Base-by-base conservation (phyloP, 2,329 filamentous ascomycete species). In the Aspergillus pseudoviridinutans region DNA sequence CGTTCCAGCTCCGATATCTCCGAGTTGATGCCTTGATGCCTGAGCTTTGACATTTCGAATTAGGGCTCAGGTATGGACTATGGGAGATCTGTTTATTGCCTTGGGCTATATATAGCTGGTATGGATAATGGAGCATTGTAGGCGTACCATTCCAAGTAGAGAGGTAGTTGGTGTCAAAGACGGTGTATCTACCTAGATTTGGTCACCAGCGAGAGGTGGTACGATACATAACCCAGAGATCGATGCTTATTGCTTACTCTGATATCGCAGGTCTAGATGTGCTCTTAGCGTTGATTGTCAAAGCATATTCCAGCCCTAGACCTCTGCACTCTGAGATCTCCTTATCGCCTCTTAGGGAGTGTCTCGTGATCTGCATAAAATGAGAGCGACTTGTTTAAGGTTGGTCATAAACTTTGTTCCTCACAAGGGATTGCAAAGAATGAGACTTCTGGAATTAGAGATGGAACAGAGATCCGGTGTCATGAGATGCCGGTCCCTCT, bases 1-100 rank as follows among this genome's bases (percentile, higher is more conserved):
- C 63, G 63, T 63, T 55, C 38, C 51, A 54, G 44, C 57, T 59
- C 63, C 63, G 62, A 57, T 63, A 63, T 59, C 58, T 60, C 63
- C 63, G 63, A 44, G 44, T 20, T 20, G 24, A 28, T 49, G 56
- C 47, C 46, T 55, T 54, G 35, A 8, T 61, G 64, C 63, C 63
- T 65, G 27, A 60, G 58, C 54, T 51, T 12, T 12, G 28, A 29
- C 10, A 10, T 12, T 29, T 12, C 28, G 5, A 5, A 29, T 10
- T 29, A 10, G 28, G 28, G 3, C 28, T 29, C 3, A 4, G 4
- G 12, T 14, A 35, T 35, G 12, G 12, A 35, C 12, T 14, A 14
- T 12, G n/a, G 10, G 29, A 32, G 10, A 32, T 32, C 10, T 32
- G 1, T n/a, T 32, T 32, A 2, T 32, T 10, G 8, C 10, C 4